Conservation (phyloP, 1,284 basidiomycete species). For the Gomphus bonarii region DNA sequence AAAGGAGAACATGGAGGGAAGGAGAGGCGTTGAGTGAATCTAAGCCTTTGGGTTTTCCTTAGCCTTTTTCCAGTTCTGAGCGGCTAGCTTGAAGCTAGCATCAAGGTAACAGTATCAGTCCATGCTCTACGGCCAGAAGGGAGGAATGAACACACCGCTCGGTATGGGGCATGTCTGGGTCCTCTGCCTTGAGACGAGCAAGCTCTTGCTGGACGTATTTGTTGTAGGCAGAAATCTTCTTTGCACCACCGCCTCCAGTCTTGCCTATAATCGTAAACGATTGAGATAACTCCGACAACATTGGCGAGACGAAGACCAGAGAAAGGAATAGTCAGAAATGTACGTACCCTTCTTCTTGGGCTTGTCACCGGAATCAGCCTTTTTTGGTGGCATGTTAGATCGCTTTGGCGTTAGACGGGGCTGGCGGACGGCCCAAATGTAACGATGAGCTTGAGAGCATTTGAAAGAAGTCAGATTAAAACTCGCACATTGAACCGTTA, state of each 20-base stretch:
- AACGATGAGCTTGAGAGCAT: neutral
- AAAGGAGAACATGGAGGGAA: neutral
- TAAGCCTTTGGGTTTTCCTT: conserved; percentile 48
- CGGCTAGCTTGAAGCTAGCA: conserved; percentile 60
- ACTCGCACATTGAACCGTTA: neutral
- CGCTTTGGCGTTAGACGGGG: neutral
- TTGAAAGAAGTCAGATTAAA: neutral
- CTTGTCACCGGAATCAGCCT: conserved; percentile 8
- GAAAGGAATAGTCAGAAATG: neutral
- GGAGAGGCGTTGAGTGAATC: neutral
- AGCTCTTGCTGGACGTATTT: conserved; percentile 58
- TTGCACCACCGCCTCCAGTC: conserved; percentile 30
- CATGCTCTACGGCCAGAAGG: conserved; percentile 9
- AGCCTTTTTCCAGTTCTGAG: conserved; percentile 65
- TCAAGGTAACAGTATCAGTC: conserved; percentile 10
- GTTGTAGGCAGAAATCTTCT: conserved; percentile 58
- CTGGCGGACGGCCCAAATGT: neutral
- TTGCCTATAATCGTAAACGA: neutral
- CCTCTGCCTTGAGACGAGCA: conserved; percentile 59
- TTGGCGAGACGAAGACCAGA: neutral
- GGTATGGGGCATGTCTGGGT: conserved; percentile 59
- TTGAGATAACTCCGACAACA: neutral
- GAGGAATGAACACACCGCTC: conserved; percentile 42
- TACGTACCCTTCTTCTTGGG: conserved; percentile 8
- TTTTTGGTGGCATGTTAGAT: conserved; percentile 10